phyloP scores from a whole-genome alignment of 2,329 filamentous ascomycete species.

The Nannizziopsis arthrosporioides region DNA sequence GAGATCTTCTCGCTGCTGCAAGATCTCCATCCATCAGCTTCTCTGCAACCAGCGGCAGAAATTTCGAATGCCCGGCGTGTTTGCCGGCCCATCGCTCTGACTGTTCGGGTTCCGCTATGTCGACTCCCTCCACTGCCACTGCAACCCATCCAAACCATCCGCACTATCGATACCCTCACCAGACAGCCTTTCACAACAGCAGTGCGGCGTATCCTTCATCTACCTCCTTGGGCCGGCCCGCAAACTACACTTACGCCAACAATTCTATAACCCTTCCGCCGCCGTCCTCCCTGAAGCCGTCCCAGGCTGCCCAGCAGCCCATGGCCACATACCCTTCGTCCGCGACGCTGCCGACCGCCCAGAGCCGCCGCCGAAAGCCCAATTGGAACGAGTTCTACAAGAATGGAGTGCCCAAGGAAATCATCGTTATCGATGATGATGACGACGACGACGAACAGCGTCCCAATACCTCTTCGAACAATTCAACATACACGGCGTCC shows the following conservation, averaged over 20 bases:
- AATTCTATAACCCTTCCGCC: slow-evolving; percentile 8
- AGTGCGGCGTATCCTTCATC: slow-evolving; percentile 42
- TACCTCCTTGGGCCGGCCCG: slow-evolving; percentile 32
- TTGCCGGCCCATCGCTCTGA: not conserved
- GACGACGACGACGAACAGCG: slow-evolving; percentile 36
- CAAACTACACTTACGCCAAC: slow-evolving; percentile 22
- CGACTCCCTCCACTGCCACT: slow-evolving; percentile 67
- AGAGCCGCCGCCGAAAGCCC: slow-evolving; percentile 31
- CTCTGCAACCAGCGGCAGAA: not conserved
- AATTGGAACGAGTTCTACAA: slow-evolving; percentile 75
- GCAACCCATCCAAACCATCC: slow-evolving; percentile 59
- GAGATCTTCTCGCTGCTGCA: not conserved
- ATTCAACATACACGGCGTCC: slow-evolving; percentile 1
- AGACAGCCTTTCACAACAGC: slow-evolving; percentile 44
- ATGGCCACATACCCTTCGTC: slow-evolving; percentile 11
- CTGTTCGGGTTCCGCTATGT: slow-evolving; percentile 43
- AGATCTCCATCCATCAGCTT: too few species aligned
- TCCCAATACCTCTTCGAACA: slow-evolving; percentile 12
- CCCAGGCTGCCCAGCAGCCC: slow-evolving; percentile 2
- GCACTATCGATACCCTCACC: slow-evolving; percentile 51
- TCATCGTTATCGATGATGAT: slow-evolving; percentile 63
- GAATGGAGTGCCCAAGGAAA: slow-evolving; percentile 70
- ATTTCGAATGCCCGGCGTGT: not conserved
- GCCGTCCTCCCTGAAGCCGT: not conserved
- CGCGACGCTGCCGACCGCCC: slow-evolving; percentile 14